These are phyloP conservation scores for Phytophthora europaea DNA, from an alignment of 352 stramenopile genomes.

Conservation along the genomic window DNA sequence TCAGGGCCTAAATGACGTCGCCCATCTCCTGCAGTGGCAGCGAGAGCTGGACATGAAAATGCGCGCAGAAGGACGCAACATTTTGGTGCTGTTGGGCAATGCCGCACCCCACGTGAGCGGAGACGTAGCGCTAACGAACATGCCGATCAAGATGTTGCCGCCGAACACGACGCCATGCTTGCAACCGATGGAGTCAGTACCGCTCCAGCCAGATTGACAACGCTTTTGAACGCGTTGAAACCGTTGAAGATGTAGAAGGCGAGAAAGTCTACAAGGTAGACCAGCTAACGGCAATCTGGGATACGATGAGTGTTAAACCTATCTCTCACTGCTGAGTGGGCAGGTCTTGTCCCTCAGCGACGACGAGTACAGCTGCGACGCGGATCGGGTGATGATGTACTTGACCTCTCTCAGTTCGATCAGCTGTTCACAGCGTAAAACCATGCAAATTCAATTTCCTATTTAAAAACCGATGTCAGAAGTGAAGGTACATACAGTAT, in stretches of 20 bases:
- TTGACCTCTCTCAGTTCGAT: background rate
- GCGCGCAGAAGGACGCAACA: background rate
- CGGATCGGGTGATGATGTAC: background rate
- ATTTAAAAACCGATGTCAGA: background rate
- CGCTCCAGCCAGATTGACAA: background rate
- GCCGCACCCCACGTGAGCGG: background rate
- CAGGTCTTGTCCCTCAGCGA: background rate
- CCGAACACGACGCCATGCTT: background rate
- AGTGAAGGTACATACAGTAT: background rate
- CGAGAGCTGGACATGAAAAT: background rate
- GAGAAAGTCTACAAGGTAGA: background rate
- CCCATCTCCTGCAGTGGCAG: too few species aligned
- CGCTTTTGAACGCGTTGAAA: background rate
- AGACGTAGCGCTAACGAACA: background rate
- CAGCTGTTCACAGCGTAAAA: background rate
- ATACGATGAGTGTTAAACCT: background rate
- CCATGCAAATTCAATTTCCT: background rate
- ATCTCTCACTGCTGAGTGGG: background rate
- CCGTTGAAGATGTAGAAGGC: background rate
- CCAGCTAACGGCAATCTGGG: background rate
- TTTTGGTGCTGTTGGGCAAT: background rate
- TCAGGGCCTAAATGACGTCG: too few species aligned
- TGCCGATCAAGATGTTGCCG: background rate
- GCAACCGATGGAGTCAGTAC: background rate
- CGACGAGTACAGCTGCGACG: background rate